Conservation (phyloP, 495 filamentous ascomycete genomes). For the Filosporella fistucella region DNA sequence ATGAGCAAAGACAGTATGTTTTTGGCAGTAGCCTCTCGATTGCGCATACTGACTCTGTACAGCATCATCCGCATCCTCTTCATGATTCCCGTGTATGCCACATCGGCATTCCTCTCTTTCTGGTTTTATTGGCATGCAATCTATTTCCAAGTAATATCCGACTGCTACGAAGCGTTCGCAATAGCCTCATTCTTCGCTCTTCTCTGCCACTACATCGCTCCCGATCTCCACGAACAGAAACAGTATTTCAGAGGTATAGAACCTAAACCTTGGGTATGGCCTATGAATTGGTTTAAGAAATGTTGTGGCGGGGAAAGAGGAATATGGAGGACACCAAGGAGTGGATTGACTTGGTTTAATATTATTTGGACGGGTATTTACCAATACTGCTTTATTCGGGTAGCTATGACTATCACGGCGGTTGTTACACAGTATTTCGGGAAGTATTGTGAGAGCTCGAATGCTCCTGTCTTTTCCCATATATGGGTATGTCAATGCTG, state of each 20-base stretch:
- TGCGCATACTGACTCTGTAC: constrained; percentile 7
- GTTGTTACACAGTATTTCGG: constrained; percentile 65
- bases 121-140: constrained; percentile 75
- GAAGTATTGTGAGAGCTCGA: constrained; percentile 73
- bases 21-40: constrained; percentile 28
- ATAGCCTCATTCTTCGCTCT: constrained; percentile 91
- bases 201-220: constrained; percentile 77
- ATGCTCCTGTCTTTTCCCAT: constrained; percentile 74
- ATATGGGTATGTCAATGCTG: constrained; percentile 64
- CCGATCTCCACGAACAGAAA: constrained; percentile 79
- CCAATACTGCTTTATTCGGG: constrained; percentile 85
- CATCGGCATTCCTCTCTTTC: constrained; percentile 73
- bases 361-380: constrained; percentile 84
- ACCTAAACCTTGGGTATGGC: constrained; percentile 72
- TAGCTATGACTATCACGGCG: constrained; percentile 78
- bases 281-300: constrained; percentile 62
- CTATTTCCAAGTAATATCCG: constrained; percentile 75
- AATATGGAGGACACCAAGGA: constrained; percentile 67
- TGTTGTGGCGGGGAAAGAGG: constrained; percentile 64
- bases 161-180: constrained; percentile 91
- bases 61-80: constrained; percentile 84
- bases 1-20: constrained; percentile 69
- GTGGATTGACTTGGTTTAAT: constrained; percentile 93
- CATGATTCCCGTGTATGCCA: constrained; percentile 84
- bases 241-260: constrained; percentile 73